These are phyloP conservation scores for Rosa rugosa DNA, from an alignment of 306 rosid species.

Conservation along the genomic window DNA sequence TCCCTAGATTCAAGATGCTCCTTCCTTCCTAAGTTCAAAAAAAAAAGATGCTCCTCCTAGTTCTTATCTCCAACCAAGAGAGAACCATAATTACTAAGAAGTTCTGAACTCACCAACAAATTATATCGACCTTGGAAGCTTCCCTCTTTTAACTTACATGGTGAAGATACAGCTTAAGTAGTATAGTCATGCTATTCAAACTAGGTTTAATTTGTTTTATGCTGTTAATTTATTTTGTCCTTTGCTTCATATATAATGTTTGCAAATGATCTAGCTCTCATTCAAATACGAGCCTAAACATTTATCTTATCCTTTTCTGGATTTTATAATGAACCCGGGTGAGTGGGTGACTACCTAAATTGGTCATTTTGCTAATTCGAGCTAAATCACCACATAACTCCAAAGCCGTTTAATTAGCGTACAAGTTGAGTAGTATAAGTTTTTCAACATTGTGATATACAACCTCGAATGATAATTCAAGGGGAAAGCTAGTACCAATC, in stretches of 20 bases:
- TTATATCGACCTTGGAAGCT: background rate
- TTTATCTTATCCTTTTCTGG: conserved; percentile 5
- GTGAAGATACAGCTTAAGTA: background rate
- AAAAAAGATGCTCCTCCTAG: conserved; percentile 12
- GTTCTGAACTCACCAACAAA: background rate
- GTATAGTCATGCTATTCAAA: background rate
- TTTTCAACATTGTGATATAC: background rate
- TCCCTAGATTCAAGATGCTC: background rate
- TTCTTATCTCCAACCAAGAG: conserved; percentile 4
- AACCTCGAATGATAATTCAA: background rate
- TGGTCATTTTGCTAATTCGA: background rate
- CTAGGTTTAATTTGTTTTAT: background rate
- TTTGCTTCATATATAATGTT: background rate
- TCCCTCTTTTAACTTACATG: background rate
- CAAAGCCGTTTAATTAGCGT: background rate
- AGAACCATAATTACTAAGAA: background rate
- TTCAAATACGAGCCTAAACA: background rate
- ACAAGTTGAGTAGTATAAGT: background rate
- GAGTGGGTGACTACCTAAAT: background rate
- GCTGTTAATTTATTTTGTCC: background rate
- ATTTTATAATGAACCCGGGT: background rate
- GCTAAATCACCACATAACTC: background rate
- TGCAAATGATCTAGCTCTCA: background rate
- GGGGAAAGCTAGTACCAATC: background rate
- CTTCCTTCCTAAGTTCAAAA: no score